These are phyloP conservation scores for Ceratobasidium sp. DNA, from an alignment of 1,284 basidiomycete species.

Conservation along the genomic window DNA sequence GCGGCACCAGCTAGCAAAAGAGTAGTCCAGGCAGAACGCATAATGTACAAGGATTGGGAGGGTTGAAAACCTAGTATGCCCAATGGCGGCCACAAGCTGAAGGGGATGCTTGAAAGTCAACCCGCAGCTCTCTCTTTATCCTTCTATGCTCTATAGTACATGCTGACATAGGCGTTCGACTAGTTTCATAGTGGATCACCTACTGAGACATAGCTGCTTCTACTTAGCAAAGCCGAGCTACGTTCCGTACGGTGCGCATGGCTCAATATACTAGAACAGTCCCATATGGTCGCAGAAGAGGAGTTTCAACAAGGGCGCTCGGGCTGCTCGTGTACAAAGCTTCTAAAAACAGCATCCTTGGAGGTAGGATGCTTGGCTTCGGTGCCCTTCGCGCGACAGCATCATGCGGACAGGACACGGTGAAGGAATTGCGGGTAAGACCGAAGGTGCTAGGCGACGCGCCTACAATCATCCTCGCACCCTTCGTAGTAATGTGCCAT, in stretches of 20 bases:
- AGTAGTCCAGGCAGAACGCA: slow-evolving; percentile 19
- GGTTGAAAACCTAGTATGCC: not conserved
- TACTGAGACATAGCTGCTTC: not conserved
- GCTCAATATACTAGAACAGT: not conserved
- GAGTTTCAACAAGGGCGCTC: not conserved
- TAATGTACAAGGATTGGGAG: not conserved
- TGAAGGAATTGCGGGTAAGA: not conserved
- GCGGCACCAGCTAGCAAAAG: slow-evolving; percentile 24
- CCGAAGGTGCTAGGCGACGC: not conserved
- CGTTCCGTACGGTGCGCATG: not conserved
- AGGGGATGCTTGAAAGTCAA: not conserved
- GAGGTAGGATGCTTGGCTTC: not conserved
- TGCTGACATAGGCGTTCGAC: not conserved
- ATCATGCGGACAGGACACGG: not conserved
- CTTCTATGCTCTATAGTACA: too few species aligned
- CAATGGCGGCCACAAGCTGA: not conserved
- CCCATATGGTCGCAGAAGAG: slow-evolving; percentile 4
- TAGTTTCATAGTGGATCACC: not conserved
- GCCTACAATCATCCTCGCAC: not conserved
- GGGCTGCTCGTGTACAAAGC: not conserved
- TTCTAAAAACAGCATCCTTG: not conserved
- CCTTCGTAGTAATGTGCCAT: not conserved
- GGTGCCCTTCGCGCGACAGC: not conserved
- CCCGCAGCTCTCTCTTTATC: not conserved
- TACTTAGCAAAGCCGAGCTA: not conserved